Evolutionary conservation across 768 basidiomycete species (phyloP), one percentile per base, ranked within the genome.

Genomic region (Lepiota subincarnata): DNA sequence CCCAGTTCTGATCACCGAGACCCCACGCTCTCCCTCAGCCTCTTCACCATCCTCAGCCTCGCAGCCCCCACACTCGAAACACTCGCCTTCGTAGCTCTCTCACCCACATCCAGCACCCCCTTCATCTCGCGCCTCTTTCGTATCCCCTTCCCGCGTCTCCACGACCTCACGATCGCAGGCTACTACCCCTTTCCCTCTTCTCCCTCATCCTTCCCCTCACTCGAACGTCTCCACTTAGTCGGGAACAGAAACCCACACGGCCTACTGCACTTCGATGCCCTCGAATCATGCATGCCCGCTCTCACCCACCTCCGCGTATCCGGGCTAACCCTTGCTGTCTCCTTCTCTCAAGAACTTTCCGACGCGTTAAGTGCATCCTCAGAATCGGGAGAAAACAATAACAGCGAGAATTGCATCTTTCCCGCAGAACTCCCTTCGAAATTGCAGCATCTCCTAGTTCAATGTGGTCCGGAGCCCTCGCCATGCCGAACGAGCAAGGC

Each of bases 241-340:
- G 80, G 79, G 5, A 78, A 80, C 57, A 66, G 76, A 13, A 80
- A 79, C 43, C 79, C 80, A 0, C 68, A 73, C 42, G 79, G 79
- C 0, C 59, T 81, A 0, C 64, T 82, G 5, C 65, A 73, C 38
- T 54, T 70, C 28, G 70, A 68, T 38, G 64, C 60, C 0, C 67
- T 81, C 5, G 68, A 68, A 22, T 63, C 67, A 4, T 68, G 72
- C 0, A 78, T 69, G 56, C 79, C 79, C 0, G 45, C 50, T 0
- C 60, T 81, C 6, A 67, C 61, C 8, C 64, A 72, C 35, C 62
- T 81, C 12, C 62, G 66, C 18, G 59, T 81, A 16, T 74, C 74
- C 1, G 78, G 78, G 6, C 62, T 81, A 24, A 68, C 63, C 31
- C 67, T 67, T 51, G 78, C 78, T 2, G 61, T 67, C 1, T 61